Conservation (phyloP, 495 filamentous ascomycete species). For the Aspergillus campestris region DNA sequence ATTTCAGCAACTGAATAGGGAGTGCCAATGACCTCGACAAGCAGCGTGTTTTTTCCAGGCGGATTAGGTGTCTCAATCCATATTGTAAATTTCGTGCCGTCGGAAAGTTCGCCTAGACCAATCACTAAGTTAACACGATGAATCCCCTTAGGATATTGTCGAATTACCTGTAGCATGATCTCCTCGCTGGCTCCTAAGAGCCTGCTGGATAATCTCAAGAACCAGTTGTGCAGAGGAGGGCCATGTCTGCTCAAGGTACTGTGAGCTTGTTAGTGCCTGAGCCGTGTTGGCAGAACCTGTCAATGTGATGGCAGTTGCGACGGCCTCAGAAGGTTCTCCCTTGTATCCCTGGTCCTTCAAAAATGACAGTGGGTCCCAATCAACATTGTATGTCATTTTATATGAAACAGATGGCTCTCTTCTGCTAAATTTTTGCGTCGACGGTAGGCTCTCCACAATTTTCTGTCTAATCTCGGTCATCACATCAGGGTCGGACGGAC, state of each 20-base stretch:
- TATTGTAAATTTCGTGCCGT: no score
- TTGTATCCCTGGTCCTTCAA: slow-evolving; percentile 15
- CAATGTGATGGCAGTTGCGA: slow-evolving; percentile 18
- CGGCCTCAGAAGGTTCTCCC: slow-evolving; percentile 5
- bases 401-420: background rate
- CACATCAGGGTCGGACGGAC: background rate
- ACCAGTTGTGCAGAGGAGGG: slow-evolving; percentile 16
- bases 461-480: no score
- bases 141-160: no score
- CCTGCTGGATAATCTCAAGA: slow-evolving; percentile 6
- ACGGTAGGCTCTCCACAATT: no score
- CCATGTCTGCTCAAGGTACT: slow-evolving; percentile 27
- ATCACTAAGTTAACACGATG: no score
- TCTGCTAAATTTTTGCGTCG: no score
- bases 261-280: slow-evolving; percentile 19
- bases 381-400: background rate
- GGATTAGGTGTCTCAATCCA: no score
- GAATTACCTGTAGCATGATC: no score
- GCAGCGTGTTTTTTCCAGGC: background rate
- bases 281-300: slow-evolving; percentile 17
- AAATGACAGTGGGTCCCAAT: slow-evolving; percentile 22
- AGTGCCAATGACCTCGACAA: slow-evolving; percentile 3
- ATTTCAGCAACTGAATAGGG: slow-evolving; percentile 9
- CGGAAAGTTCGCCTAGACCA: no score
- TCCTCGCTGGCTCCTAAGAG: background rate